phyloP scores from a whole-genome alignment of 768 basidiomycete species.

The Termitomyces sp. region DNA sequence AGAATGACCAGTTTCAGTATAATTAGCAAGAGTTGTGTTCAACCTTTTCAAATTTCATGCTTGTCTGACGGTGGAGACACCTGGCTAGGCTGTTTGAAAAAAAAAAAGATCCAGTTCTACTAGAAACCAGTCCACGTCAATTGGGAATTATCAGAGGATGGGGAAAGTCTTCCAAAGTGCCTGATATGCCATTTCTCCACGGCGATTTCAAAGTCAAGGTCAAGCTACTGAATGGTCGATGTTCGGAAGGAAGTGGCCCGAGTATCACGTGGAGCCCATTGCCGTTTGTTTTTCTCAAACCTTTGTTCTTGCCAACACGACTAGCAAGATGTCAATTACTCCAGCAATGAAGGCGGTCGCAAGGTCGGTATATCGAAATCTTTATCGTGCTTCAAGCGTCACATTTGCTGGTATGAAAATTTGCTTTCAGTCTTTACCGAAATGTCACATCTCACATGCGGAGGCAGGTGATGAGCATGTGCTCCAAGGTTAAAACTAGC shows the following conservation, averaged over 20 bases:
- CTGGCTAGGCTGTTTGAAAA: neutral
- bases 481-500: constrained; percentile 42
- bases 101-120: neutral
- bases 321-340: constrained; percentile 49
- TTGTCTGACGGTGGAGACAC: neutral
- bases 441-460: constrained; percentile 7
- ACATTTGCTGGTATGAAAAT: constrained; percentile 60
- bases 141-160: neutral
- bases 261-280: neutral
- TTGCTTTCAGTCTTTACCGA: neutral
- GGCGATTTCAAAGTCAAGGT: no score
- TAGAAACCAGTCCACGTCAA: no score
- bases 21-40: neutral
- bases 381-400: constrained; percentile 61
- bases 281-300: neutral
- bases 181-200: no score
- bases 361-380: constrained; percentile 70
- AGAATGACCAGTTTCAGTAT: neutral
- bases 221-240: neutral
- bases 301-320: neutral
- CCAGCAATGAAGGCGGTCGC: constrained; percentile 59
- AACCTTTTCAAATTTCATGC: no score
- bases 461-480: constrained; percentile 55
- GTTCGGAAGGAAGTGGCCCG: neutral
- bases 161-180: neutral